These are phyloP conservation scores for Suhomyces bokatorum DNA, from an alignment of 1,139 yeast genomes.

Conservation along the genomic window DNA sequence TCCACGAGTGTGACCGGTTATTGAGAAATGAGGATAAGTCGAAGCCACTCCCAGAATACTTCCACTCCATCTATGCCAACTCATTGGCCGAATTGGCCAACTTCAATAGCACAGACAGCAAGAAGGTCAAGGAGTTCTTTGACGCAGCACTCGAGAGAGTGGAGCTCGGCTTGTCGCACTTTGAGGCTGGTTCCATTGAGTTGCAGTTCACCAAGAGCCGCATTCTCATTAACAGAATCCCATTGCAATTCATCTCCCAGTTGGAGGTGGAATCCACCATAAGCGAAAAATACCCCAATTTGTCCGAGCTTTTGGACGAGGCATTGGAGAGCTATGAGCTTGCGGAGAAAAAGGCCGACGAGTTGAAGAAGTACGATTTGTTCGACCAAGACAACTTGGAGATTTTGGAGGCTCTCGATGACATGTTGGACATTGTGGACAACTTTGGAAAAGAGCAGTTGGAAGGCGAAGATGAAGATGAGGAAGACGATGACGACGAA, in stretches of 20 bases:
- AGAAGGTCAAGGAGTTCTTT: conserved; percentile 54
- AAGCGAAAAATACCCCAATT: conserved; percentile 26
- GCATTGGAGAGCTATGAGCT: conserved; percentile 45
- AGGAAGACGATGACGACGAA: conserved; percentile 32
- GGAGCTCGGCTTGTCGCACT: conserved; percentile 55
- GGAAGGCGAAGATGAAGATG: conserved; percentile 44
- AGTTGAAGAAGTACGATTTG: conserved; percentile 24
- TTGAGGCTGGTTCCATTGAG: conserved; percentile 45
- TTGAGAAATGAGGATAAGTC: conserved; percentile 47
- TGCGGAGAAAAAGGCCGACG: conserved; percentile 41
- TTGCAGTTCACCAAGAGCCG: conserved; percentile 57
- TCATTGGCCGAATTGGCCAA: conserved; percentile 70
- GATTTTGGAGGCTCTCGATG: conserved; percentile 58
- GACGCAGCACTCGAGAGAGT: conserved; percentile 73
- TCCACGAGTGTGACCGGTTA: conserved; percentile 88
- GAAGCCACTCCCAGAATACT: conserved; percentile 50
- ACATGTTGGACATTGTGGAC: conserved; percentile 62
- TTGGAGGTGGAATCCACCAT: conserved; percentile 41
- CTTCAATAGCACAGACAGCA: conserved; percentile 44
- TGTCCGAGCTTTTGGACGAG: conserved; percentile 40
- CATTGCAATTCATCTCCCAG: conserved; percentile 55
- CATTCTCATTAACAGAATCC: conserved; percentile 57
- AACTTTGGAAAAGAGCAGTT: conserved; percentile 57
- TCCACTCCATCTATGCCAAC: conserved; percentile 72
- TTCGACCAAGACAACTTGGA: conserved; percentile 48